These are phyloP conservation scores for Aspergillus proliferans DNA, from an alignment of 2,329 filamentous ascomycete genomes.

Conservation along the genomic window DNA sequence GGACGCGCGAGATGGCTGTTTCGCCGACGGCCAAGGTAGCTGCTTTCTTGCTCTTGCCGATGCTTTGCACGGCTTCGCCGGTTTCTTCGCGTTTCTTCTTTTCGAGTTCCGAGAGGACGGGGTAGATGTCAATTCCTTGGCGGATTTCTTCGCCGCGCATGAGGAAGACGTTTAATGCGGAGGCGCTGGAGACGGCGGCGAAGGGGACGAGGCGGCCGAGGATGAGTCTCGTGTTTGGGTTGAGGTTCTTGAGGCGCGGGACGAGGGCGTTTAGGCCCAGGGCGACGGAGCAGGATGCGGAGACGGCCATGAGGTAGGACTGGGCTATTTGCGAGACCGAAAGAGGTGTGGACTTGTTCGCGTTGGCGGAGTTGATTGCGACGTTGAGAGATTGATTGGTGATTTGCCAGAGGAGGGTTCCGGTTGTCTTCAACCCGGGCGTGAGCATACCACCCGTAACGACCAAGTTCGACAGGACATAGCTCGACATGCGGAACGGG, in stretches of 20 bases:
- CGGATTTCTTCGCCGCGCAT: constrained; percentile 97
- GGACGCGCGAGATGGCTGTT: constrained; percentile 82
- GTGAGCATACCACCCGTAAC: constrained; percentile 97
- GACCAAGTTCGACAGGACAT: constrained; percentile 85
- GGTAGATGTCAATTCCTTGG: constrained; percentile 86
- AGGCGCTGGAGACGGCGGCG: constrained; percentile 85
- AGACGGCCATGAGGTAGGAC: constrained; percentile 87
- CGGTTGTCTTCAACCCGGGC: constrained; percentile 73
- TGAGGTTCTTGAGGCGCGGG: constrained; percentile 70
- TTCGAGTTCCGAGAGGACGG: constrained; percentile 66
- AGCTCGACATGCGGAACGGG: constrained; percentile 96
- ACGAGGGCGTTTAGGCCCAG: constrained; percentile 87
- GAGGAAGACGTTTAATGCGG: constrained; percentile 88
- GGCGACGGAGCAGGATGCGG: constrained; percentile 88
- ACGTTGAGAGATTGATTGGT: constrained; percentile 97
- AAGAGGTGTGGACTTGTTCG: constrained; percentile 92
- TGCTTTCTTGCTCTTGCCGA: constrained; percentile 83
- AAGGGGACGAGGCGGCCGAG: constrained; percentile 89
- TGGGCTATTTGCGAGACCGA: constrained; percentile 73
- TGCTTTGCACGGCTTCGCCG: constrained; percentile 59
- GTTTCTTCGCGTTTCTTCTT: constrained; percentile 59
- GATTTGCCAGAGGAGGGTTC: constrained; percentile 89
- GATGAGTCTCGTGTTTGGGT: constrained; percentile 67
- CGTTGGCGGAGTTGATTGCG: constrained; percentile 94
- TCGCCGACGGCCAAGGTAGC: constrained; percentile 86